Conservation (phyloP, 805 yeast species). For the Kuraishia capsulata region DNA sequence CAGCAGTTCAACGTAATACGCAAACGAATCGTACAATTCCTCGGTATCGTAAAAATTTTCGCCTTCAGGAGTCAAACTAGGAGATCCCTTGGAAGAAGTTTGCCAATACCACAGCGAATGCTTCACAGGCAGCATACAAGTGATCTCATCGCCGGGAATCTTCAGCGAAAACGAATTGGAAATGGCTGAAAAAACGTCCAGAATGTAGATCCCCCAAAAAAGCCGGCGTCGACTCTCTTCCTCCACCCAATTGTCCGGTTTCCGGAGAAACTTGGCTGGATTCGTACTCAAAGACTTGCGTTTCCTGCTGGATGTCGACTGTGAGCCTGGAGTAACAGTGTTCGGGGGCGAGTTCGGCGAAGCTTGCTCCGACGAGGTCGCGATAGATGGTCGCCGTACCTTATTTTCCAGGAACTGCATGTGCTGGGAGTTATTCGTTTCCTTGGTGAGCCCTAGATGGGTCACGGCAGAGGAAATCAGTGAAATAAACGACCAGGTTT, state of each 20-base stretch:
- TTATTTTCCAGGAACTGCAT: constrained; percentile 5
- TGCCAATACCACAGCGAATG: constrained; percentile 10
- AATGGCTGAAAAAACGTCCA: constrained; percentile 26
- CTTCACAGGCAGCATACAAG: constrained; percentile 10
- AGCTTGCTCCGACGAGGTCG: constrained; percentile 1
- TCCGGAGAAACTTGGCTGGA: constrained; percentile 10
- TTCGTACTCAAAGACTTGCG: constrained; percentile 9
- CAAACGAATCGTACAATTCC: constrained; percentile 12
- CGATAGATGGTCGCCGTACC: constrained; percentile 4
- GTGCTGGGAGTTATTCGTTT: constrained; percentile 6
- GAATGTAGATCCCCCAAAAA: constrained; percentile 23
- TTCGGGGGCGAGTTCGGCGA: neutral
- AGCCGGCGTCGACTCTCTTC: constrained; percentile 25
- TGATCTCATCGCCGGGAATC: constrained; percentile 11
- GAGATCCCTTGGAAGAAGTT: neutral
- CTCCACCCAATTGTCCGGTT: constrained; percentile 26
- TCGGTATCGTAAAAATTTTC: constrained; percentile 4
- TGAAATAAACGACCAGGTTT: constrained; percentile 14
- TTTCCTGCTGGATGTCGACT: neutral
- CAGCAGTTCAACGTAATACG: constrained; percentile 11
- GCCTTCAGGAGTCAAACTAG: neutral
- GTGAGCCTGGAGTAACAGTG: neutral
- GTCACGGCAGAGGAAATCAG: constrained; percentile 14
- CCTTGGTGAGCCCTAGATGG: constrained; percentile 11
- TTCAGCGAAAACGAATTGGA: constrained; percentile 22